Evolutionary conservation across 495 filamentous ascomycete genomes (phyloP), one percentile per base, ranked within the genome.

Genomic region (Astrocystis sublimbata): DNA sequence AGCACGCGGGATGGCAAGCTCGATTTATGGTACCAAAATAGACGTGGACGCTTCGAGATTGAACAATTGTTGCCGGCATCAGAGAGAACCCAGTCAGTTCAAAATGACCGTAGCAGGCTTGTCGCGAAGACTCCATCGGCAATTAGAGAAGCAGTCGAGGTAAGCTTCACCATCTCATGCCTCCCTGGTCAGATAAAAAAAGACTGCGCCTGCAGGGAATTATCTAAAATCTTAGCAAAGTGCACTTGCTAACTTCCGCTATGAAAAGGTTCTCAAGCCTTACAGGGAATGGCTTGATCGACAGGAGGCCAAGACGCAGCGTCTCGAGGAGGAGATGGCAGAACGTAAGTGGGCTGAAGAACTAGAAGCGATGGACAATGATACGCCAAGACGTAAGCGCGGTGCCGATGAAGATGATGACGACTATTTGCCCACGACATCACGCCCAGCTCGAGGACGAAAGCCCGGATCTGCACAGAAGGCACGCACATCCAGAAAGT

Each of bases 1-100:
- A 58, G 56, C 8, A 47, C 42, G 1, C 26, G 28, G 8, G 42
- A 47, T 1, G 56, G 41, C 21, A 19, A 21, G 3, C 42, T 58
- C 19, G 56, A 58, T 13, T 38, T 58, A 1, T 49, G n/a, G n/a
- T n/a, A n/a, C n/a, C n/a, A 58, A 6, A 30, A 38, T 17, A 42
- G 5, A 12, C 28, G 6, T 26, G 56, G 56, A 21, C 49, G 31
- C 56, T 58, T 47, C 13, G 30, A 58, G 3, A 13, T 58, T 24
- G 0, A n/a, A 1, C 5, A 15, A n/a, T 58, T 35, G 17, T 43
- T 21, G n/a, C 41, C 41, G 23, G n/a, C 10, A n/a, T 49, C 7
- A 6, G 46, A 23, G 2, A 43, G 38, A 41, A 21, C 28, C 26
- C 23, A 47, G 28, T 6, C 2, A 24, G 46, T 7, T 23, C 3